phyloP scores from a whole-genome alignment of 2,329 filamentous ascomycete genomes.

The Venturia carpophila region DNA sequence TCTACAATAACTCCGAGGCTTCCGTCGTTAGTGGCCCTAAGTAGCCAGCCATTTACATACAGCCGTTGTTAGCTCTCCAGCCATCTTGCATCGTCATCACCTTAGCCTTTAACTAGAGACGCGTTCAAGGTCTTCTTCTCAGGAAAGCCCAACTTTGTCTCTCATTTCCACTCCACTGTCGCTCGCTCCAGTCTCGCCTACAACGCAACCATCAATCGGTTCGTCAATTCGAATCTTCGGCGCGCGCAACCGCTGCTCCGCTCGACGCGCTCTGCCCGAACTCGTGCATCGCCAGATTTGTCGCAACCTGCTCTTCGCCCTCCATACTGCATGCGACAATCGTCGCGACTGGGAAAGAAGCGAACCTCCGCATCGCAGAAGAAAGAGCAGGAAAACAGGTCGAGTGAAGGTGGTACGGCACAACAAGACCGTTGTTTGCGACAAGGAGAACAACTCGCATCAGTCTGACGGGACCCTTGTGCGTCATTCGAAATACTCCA shows the following conservation, averaged over 20 bases:
- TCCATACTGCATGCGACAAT: not conserved
- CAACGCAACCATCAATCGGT: not conserved
- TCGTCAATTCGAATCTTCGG: not conserved
- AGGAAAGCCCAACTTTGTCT: not conserved
- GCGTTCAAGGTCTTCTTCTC: not conserved
- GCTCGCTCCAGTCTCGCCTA: not conserved
- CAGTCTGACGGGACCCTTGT: not conserved
- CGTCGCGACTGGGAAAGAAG: not conserved
- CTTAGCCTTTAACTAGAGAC: not conserved
- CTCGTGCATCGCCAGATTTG: conserved; percentile 5
- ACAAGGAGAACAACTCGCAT: not conserved
- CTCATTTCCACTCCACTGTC: not conserved
- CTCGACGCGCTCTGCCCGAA: not conserved
- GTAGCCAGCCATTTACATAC: not conserved
- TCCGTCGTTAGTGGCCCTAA: not conserved
- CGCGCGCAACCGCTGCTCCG: not conserved
- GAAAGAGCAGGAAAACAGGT: not conserved
- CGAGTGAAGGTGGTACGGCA: not conserved
- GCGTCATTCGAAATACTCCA: not conserved
- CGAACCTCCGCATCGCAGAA: not conserved
- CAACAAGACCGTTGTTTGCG: not conserved
- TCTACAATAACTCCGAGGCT: not conserved
- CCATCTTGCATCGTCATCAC: not conserved
- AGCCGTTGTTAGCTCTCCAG: not conserved
- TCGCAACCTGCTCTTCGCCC: not conserved